These are phyloP conservation scores for Linaria vulgaris DNA, from an alignment of 257 asterid genomes.

Conservation along the genomic window DNA sequence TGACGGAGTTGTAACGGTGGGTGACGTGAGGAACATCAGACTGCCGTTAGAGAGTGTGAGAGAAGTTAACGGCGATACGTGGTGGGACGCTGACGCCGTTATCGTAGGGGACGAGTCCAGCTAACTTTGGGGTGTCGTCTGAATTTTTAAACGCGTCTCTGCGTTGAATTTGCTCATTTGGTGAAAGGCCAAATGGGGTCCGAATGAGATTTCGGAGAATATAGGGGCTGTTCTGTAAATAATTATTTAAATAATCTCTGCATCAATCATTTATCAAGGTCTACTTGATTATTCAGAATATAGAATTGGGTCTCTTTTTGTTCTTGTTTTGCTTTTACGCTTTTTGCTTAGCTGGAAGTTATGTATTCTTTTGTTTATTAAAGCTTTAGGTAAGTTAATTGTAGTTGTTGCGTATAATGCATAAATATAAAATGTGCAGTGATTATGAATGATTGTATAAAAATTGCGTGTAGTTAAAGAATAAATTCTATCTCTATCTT, in stretches of 20 bases:
- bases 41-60: conserved; percentile 49
- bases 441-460: too few relatives aligned
- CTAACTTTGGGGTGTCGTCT: too few relatives aligned
- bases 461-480: too few relatives aligned
- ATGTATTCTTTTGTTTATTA: neutral
- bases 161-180: neutral
- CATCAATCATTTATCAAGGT: conserved; percentile 16
- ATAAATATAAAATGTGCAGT: too few relatives aligned
- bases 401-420: neutral
- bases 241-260: conserved; percentile 27
- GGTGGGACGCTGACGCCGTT: conserved; percentile 88
- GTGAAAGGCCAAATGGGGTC: conserved; percentile 11
- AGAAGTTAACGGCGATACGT: conserved; percentile 49
- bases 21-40: conserved; percentile 71
- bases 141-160: conserved; percentile 19
- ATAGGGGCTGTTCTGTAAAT: conserved; percentile 29
- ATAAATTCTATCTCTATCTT: too few relatives aligned
- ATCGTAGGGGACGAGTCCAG: conserved; percentile 37
- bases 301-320: neutral
- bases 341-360: neutral
- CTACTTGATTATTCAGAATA: neutral
- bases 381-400: neutral
- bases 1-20: conserved; percentile 60
- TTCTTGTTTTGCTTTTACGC: too few relatives aligned
- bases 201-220: neutral